These are phyloP conservation scores for Wickerhamomyces sydowiorum DNA, from an alignment of 805 yeast species.

Conservation along the genomic window DNA sequence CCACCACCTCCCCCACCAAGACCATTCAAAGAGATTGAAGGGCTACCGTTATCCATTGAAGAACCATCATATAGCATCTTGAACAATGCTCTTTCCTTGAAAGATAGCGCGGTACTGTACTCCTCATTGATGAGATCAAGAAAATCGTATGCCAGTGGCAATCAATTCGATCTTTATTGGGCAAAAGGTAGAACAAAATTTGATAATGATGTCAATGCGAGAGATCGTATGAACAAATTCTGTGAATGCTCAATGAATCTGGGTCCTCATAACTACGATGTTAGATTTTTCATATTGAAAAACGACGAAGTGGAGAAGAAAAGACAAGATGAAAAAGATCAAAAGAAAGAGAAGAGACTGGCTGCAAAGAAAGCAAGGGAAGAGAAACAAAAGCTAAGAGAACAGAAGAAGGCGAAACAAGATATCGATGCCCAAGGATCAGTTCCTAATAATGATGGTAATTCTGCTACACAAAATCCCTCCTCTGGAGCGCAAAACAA, in stretches of 20 bases:
- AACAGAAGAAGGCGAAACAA: slow-evolving; percentile 7
- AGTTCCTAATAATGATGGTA: too few species aligned
- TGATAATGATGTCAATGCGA: slow-evolving; percentile 44
- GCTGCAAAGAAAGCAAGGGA: slow-evolving; percentile 29
- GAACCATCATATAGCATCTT: slow-evolving; percentile 61
- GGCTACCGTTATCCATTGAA: slow-evolving; percentile 60
- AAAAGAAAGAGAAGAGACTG: slow-evolving; percentile 29
- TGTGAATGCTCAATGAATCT: slow-evolving; percentile 66
- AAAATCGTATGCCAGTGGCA: slow-evolving; percentile 55
- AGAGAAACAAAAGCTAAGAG: slow-evolving; percentile 24
- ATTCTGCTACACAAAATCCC: not conserved
- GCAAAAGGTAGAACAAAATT: slow-evolving; percentile 47
- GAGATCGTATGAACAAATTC: slow-evolving; percentile 86
- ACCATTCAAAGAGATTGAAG: slow-evolving; percentile 63
- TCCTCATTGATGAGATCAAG: slow-evolving; percentile 72
- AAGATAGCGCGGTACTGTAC: slow-evolving; percentile 69
- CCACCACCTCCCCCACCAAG: slow-evolving; percentile 25
- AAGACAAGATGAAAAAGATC: slow-evolving; percentile 35
- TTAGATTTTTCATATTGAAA: slow-evolving; percentile 75
- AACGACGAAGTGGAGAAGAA: slow-evolving; percentile 64
- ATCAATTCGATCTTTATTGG: slow-evolving; percentile 79
- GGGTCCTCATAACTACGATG: slow-evolving; percentile 82
- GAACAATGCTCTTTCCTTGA: slow-evolving; percentile 59
- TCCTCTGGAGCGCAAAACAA: not conserved
- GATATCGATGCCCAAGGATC: too few species aligned